Base-by-base conservation (phyloP, 2,329 filamentous ascomycete species). In the Arthrobotrys pseudoclavata region DNA sequence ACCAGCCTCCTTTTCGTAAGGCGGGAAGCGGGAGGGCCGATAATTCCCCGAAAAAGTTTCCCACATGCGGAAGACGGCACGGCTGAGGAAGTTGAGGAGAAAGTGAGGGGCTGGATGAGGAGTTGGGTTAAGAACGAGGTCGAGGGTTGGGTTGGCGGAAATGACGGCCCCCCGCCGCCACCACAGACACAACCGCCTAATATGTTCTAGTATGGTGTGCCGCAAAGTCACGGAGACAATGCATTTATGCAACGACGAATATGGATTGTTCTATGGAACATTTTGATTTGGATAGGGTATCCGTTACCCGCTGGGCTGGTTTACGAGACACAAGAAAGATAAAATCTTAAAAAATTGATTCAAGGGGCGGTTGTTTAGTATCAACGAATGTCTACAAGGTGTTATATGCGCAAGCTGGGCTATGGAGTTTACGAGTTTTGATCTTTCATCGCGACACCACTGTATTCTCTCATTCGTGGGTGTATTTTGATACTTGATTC, bases 21-120 rank as follows among this genome's bases (percentile, higher is more conserved):
- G 37, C 47, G 48, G 22, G 71, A 76, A 47, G 57, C 63, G 20
- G 72, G 72, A 34, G 66, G 66, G n/a, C 42, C 40, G 31, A 66
- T 69, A 29, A 70, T 76, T 29, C 66, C 72, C 13, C 66, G 72
- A 42, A 55, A 70, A 45, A 76, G 66, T 55, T 76, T 76, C 42
- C 66, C 66, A 10, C 31, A 40, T 18, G 48, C 57, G 12, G 66
- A 47, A 45, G 72, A 70, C 60, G 37, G 18, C 40, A 26, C 42
- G 4, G 42, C 67, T 2, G 72, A 70, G 34, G 72, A 76, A 26
- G 50, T 76, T n/a, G 72, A 76, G 37, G 72, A 76, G 52, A 76
- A 61, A 63, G 72, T 76, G 22, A 48, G 72, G 55, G 60, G 66
- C 13, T 76, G 72, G 72, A 76, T 76, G 72, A 64, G 72, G 31